Conservation (phyloP, 2,329 filamentous ascomycete genomes). For the Penicillium aurantiogriseum region DNA sequence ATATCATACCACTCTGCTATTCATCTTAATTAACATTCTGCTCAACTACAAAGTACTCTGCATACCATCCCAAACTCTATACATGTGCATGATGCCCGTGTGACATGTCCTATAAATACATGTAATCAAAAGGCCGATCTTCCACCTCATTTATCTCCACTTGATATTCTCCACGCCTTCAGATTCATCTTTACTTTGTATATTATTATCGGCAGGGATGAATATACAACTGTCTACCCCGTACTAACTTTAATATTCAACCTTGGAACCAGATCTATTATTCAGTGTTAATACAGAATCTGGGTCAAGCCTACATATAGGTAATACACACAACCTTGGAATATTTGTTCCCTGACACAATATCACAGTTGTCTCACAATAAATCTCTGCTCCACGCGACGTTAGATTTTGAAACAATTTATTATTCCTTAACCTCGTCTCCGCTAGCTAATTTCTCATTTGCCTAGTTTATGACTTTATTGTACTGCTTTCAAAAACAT, state of each 20-base stretch:
- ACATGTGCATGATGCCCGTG: constrained; percentile 2
- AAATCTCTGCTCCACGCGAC: neutral
- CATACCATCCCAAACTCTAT: neutral
- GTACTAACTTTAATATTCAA: neutral
- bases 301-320: neutral
- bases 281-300: neutral
- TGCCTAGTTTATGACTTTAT: neutral
- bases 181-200: neutral
- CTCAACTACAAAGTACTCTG: neutral
- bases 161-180: constrained; percentile 8
- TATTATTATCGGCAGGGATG: neutral
- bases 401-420: neutral
- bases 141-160: constrained; percentile 18
- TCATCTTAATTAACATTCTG: neutral
- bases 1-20: neutral
- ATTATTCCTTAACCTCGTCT: neutral
- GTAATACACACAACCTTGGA: neutral
- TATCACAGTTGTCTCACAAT: neutral
- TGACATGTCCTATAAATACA: constrained; percentile 3
- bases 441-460: neutral
- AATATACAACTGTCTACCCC: neutral
- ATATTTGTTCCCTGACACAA: neutral
- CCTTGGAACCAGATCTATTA: neutral
- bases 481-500: neutral
- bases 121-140: constrained; percentile 6